Conservation (phyloP, 2,329 filamentous ascomycete genomes). For the Pseudogymnoascus sp. region DNA sequence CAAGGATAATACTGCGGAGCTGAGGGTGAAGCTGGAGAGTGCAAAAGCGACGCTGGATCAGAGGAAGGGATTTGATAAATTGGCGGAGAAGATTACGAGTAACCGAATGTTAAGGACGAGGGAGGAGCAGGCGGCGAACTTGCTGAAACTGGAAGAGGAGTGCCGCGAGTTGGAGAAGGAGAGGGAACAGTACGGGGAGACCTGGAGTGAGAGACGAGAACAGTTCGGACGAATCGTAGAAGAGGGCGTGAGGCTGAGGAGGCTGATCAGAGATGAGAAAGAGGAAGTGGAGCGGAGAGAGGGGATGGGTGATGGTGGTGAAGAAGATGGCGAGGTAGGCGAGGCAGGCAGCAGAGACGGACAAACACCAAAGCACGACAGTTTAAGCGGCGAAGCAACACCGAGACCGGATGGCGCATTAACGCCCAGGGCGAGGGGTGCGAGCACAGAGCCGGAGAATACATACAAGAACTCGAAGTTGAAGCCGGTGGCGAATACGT, state of each 20-base stretch:
- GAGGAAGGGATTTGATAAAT: constrained; percentile 78
- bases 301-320: constrained; percentile 58
- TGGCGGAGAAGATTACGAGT: constrained; percentile 77
- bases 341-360: constrained; percentile 42
- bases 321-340: constrained; percentile 50
- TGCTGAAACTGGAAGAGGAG: constrained; percentile 78
- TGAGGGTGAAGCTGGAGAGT: constrained; percentile 67
- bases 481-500: constrained; percentile 27
- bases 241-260: constrained; percentile 77
- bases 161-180: constrained; percentile 81
- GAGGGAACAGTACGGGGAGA: constrained; percentile 69
- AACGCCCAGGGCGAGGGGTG: constrained; percentile 19
- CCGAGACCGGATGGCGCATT: constrained; percentile 36
- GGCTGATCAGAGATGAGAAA: constrained; percentile 88
- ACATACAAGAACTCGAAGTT: constrained; percentile 24
- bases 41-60: constrained; percentile 67
- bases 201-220: constrained; percentile 75
- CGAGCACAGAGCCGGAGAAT: constrained; percentile 31
- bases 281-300: constrained; percentile 85
- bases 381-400: constrained; percentile 38
- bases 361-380: constrained; percentile 42
- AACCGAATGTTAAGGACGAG: constrained; percentile 72
- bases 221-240: constrained; percentile 86
- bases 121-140: constrained; percentile 70
- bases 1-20: constrained; percentile 60